phyloP scores from a whole-genome alignment of 352 stramenopile genomes.

The Globisporangium okanoganense region DNA sequence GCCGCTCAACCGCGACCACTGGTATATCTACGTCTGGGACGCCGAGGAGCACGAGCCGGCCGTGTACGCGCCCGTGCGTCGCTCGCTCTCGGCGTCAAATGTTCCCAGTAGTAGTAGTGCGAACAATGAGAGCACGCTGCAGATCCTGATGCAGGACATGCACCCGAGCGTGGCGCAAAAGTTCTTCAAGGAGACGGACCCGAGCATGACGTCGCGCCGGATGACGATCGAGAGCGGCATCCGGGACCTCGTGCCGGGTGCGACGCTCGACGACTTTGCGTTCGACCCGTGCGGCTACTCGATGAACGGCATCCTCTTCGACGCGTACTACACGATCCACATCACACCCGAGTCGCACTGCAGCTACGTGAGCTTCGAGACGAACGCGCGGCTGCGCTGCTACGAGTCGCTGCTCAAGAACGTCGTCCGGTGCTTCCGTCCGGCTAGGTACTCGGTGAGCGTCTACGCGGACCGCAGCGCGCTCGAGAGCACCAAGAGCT shows the following conservation, averaged over 20 bases:
- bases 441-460: constrained; percentile 96
- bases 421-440: constrained; percentile 97
- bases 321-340: constrained; percentile 99
- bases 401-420: constrained; percentile 95
- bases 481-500: constrained; percentile 58
- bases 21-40: constrained; percentile 98
- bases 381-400: constrained; percentile 88
- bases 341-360: constrained; percentile 96
- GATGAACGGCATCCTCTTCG: constrained; percentile 99
- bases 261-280: constrained; percentile 94
- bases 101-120: background rate
- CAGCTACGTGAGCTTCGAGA: constrained; percentile 98
- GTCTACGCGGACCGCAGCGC: constrained; percentile 92
- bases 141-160: constrained; percentile 88
- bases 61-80: background rate
- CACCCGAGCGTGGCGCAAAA: constrained; percentile 72
- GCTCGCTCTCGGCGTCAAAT: background rate
- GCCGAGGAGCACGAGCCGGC: constrained; percentile 80
- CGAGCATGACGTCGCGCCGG: constrained; percentile 68
- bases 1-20: constrained; percentile 97
- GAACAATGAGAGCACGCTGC: constrained; percentile 68
- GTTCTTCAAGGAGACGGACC: constrained; percentile 82
- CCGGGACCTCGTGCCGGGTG: constrained; percentile 92
- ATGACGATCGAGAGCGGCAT: constrained; percentile 96
- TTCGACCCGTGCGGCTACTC: constrained; percentile 99